Evolutionary conservation across 768 basidiomycete species (phyloP).

Genomic region (Russula olivacea): DNA sequence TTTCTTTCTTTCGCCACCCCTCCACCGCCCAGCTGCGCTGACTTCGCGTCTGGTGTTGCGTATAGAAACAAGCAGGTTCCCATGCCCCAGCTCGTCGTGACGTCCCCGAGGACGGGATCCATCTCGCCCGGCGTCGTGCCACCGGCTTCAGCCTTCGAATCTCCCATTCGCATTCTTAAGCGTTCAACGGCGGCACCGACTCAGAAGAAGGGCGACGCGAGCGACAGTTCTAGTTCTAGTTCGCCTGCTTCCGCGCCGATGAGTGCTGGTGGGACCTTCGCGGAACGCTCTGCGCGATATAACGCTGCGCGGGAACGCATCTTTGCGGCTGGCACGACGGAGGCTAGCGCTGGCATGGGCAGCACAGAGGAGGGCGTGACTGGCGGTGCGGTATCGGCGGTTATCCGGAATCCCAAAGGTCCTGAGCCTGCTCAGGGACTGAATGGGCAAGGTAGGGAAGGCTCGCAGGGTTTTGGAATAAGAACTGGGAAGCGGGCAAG

Average conservation of each 20-base stretch:
- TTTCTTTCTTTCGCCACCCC: constrained; percentile 19
- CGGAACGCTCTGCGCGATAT: constrained; percentile 68
- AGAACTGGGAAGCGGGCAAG: constrained; percentile 6
- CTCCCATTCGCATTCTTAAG: constrained; percentile 65
- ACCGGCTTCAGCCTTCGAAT: constrained; percentile 53
- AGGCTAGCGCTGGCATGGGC: background rate
- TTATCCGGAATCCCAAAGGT: constrained; percentile 23
- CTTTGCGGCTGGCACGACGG: constrained; percentile 37
- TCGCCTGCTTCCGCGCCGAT: constrained; percentile 25
- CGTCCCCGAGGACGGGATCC: constrained; percentile 34
- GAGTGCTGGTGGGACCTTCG: constrained; percentile 36
- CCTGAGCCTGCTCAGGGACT: constrained; percentile 4
- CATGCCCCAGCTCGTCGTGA: constrained; percentile 60
- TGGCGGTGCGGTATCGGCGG: background rate
- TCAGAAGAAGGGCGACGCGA: constrained; percentile 23
- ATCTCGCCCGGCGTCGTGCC: constrained; percentile 36
- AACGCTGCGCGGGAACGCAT: constrained; percentile 69
- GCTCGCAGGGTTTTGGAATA: constrained; percentile 16
- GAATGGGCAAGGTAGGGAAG: constrained; percentile 6
- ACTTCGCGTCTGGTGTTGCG: background rate
- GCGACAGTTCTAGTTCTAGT: background rate
- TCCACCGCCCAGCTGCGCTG: background rate
- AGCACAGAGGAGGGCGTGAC: background rate
- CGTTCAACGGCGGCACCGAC: constrained; percentile 36
- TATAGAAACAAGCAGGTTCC: constrained; percentile 55